A percentile compares a stretch with the other conserved stretches of the same genome.
Conservation (phyloP, 441 rosid species). For the Jatropha podagrica region DNA sequence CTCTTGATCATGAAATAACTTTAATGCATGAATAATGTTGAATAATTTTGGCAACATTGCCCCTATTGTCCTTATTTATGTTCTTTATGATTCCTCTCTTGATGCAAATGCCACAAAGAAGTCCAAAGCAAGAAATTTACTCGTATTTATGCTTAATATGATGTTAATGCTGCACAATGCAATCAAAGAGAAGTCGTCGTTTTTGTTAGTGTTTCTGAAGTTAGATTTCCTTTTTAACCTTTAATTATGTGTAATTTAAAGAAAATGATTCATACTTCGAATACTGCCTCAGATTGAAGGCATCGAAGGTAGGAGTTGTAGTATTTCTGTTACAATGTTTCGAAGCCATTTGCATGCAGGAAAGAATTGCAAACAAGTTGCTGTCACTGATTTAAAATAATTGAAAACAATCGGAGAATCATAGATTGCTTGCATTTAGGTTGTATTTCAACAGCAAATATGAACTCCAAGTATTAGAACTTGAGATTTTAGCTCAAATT, state of each 20-base stretch:
- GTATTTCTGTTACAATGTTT: neutral
- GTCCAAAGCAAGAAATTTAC: slow-evolving; percentile 1
- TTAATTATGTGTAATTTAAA: neutral
- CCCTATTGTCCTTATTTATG: neutral
- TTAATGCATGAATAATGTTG: too few species aligned
- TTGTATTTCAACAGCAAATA: too few species aligned
- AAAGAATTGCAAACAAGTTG: too few species aligned
- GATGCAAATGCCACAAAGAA: slow-evolving; percentile 10
- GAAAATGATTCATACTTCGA: neutral
- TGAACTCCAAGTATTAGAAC: neutral
- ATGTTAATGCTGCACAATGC: neutral
- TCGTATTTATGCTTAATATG: too few species aligned
- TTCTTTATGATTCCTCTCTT: neutral
- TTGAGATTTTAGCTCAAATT: neutral
- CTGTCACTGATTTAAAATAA: too few species aligned
- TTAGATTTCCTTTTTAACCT: neutral
- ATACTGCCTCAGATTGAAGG: neutral
- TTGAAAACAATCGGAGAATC: too few species aligned
- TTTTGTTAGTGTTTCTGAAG: neutral
- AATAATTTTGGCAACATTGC: too few species aligned
- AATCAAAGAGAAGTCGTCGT: neutral
- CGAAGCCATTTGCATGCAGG: neutral
- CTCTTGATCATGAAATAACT: too few species aligned
- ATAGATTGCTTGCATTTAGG: too few species aligned
- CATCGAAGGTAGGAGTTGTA: neutral